A percentile compares a stretch with the other conserved stretches of the same genome.
Conservation (phyloP, 495 filamentous ascomycete species). For the Aspergillus nanangensis region DNA sequence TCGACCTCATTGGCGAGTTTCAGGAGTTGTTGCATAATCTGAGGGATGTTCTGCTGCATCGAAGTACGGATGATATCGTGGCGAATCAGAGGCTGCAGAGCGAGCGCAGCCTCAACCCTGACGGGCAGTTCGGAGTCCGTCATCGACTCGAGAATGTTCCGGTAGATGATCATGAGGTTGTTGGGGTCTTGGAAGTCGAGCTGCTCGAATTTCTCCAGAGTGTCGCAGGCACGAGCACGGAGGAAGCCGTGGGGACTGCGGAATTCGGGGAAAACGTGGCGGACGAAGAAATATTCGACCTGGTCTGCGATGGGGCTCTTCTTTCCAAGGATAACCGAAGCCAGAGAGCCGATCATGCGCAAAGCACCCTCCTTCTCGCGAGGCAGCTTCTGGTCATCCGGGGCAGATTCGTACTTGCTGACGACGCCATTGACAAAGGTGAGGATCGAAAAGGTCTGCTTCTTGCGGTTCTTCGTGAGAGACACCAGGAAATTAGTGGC, state of each 20-base stretch:
- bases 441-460: conserved; percentile 90
- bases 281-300: conserved; percentile 98
- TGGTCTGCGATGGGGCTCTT: conserved; percentile 96
- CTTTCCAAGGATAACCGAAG: conserved; percentile 91
- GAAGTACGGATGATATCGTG: conserved; percentile 88
- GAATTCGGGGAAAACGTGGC: conserved; percentile 98
- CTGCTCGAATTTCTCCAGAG: conserved; percentile 94
- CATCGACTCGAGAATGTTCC: conserved; percentile 96
- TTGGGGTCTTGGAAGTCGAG: conserved; percentile 92
- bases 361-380: conserved; percentile 94
- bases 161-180: conserved; percentile 92
- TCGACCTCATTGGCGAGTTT: conserved; percentile 96
- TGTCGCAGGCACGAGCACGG: conserved; percentile 91
- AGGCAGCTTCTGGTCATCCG: conserved; percentile 83
- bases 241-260: conserved; percentile 89
- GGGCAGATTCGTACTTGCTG: conserved; percentile 78
- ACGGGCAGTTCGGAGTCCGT: conserved; percentile 87
- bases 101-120: conserved; percentile 89
- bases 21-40: conserved; percentile 97
- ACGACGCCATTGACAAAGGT: conserved; percentile 92
- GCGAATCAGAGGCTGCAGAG: conserved; percentile 89
- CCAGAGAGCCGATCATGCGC: conserved; percentile 93
- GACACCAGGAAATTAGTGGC: conserved; percentile 95
- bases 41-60: conserved; percentile 98
- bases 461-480: conserved; percentile 89